A percentile compares a stretch with the other conserved stretches of the same genome.
Evolutionary conservation across 495 filamentous ascomycete species (phyloP).

Genomic region (Lepraria neglecta): DNA sequence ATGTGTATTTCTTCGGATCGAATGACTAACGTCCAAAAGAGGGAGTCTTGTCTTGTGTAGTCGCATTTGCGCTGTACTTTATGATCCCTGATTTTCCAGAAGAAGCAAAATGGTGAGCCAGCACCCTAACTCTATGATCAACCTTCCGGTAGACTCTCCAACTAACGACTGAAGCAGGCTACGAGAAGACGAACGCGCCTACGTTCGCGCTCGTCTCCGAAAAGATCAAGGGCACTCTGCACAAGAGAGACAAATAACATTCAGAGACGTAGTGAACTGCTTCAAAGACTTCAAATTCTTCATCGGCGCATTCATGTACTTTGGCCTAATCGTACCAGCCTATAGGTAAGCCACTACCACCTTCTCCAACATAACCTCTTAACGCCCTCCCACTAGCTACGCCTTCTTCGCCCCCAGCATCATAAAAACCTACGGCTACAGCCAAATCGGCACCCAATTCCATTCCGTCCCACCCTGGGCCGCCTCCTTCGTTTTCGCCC

Average conservation of each 20-base stretch:
- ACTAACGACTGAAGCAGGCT: constrained; percentile 40
- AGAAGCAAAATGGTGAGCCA: constrained; percentile 43
- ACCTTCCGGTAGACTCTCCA: background rate
- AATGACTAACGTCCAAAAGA: constrained; percentile 46
- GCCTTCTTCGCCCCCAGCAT: constrained; percentile 77
- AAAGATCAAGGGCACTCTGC: constrained; percentile 74
- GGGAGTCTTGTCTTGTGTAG: constrained; percentile 63
- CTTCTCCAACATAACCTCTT: background rate
- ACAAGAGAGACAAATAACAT: constrained; percentile 55
- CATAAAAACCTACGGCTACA: constrained; percentile 59
- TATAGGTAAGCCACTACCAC: constrained; percentile 44
- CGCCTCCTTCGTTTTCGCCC: constrained; percentile 66
- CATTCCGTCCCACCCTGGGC: constrained; percentile 83
- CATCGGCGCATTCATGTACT: constrained; percentile 59
- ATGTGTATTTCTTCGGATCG: too few relatives aligned
- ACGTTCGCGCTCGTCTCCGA: constrained; percentile 64
- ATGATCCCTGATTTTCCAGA: constrained; percentile 70
- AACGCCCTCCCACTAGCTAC: constrained; percentile 32
- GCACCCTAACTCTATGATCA: background rate
- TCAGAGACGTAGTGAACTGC: constrained; percentile 58
- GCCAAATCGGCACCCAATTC: constrained; percentile 66
- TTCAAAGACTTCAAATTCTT: constrained; percentile 72
- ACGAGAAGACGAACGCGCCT: constrained; percentile 65
- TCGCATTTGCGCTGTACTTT: constrained; percentile 73
- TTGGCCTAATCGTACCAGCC: constrained; percentile 79